Evolutionary conservation across 2,329 filamentous ascomycete genomes (phyloP), one percentile per base, ranked within the genome.

Genomic region (Ilyonectria robusta): DNA sequence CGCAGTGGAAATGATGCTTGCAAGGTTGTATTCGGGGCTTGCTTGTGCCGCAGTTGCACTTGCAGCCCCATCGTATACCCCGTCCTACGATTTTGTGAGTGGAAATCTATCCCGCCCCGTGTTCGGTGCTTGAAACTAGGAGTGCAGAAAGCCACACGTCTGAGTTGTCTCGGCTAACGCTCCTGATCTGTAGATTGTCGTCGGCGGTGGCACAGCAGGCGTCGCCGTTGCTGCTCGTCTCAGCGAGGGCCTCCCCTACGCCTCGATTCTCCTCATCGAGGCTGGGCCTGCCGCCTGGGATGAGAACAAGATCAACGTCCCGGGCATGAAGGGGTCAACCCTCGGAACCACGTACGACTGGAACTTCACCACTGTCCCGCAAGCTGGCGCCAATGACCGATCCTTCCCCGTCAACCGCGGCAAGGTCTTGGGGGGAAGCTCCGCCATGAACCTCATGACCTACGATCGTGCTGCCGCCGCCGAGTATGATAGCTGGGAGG

Each of bases 391-490:
- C 5, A 79, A 81, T 17, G 78, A 79, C 15, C 80, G 84, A 1
- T 70, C 78, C 3, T 81, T 86, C 13, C 64, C 74, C 4, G 82
- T 85, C 50, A 82, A 82, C 26, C 80, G 85, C 6, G 86, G 84
- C 37, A 84, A 84, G 57, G 82, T 85, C 0, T 78, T 88, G 0
- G 86, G 86, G 6, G 86, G 86, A 10, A 83, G 81, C 15, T 84
- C 70, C 1, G 62, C 69, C 15, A 59, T 72, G 58, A 72, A 71
- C 21, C 60, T 72, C 78, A 10, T 83, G 55, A 78, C 77, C 62
- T 82, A 81, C 48, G 78, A 82, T 63, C 75, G 81, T 4, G 80
- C 80, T 2, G 62, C 77, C 4, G 75, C 77, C 2, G 70, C 75
- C 19, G 81, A 83, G 61, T 82, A 81, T 23, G 77, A 83, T 26